Evolutionary conservation across 352 stramenopile genomes (phyloP).

Genomic region (Globisporangium solare): DNA sequence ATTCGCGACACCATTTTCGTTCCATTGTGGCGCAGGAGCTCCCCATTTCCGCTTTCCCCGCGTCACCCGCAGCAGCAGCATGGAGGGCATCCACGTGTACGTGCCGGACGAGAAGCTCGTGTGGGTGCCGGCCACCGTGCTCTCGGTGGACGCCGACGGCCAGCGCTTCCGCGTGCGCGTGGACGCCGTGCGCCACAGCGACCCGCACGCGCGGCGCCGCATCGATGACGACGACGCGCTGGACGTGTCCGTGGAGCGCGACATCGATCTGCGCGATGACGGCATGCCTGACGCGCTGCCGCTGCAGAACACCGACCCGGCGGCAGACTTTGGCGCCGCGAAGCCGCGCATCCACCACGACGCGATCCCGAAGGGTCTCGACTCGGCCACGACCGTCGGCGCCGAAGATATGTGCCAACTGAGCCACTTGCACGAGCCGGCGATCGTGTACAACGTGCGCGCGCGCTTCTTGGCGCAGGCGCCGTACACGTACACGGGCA

Average conservation of each 20-base stretch:
- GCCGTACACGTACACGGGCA: slow-evolving; percentile 96
- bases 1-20: too few relatives aligned
- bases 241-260: slow-evolving; percentile 36
- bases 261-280: slow-evolving; percentile 63
- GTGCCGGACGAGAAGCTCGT: slow-evolving; percentile 76
- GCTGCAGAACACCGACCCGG: slow-evolving; percentile 51
- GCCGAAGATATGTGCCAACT: slow-evolving; percentile 85
- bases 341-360: slow-evolving; percentile 12
- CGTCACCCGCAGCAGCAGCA: slow-evolving; percentile 19
- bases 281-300: slow-evolving; percentile 75
- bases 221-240: slow-evolving; percentile 17
- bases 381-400: slow-evolving; percentile 25
- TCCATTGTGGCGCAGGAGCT: too few relatives aligned
- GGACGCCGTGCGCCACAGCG: slow-evolving; percentile 11
- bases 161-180: slow-evolving; percentile 70
- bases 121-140: slow-evolving; percentile 77
- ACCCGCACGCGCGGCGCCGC: background rate
- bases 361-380: slow-evolving; percentile 22
- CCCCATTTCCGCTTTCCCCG: background rate
- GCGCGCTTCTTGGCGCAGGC: slow-evolving; percentile 76
- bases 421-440: slow-evolving; percentile 86
- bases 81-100: slow-evolving; percentile 81
- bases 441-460: slow-evolving; percentile 91
- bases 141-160: slow-evolving; percentile 50
- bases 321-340: background rate